Evolutionary conservation across 441 rosid genomes (phyloP).

Genomic region (Arabidopsis lyrata): DNA sequence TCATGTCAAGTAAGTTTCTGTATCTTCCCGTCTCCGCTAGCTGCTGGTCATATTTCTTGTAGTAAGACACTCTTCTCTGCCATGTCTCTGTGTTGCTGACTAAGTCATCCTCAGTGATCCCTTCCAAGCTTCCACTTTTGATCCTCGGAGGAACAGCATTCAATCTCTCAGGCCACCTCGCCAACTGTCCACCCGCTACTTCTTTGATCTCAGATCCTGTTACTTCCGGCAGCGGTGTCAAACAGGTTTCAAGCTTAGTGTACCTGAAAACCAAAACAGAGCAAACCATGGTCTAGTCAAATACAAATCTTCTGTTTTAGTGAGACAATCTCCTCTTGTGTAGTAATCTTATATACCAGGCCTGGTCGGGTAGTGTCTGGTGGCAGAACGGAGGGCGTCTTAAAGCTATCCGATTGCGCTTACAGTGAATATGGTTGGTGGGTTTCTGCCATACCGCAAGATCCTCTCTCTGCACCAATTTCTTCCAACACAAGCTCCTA

Average conservation of each 20-base stretch:
- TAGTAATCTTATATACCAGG: slow-evolving; percentile 54
- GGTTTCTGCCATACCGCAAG: slow-evolving; percentile 76
- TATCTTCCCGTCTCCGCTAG: slow-evolving; percentile 58
- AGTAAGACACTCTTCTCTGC: slow-evolving; percentile 56
- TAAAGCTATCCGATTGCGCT: slow-evolving; percentile 53
- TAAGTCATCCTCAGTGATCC: slow-evolving; percentile 49
- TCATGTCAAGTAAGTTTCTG: slow-evolving; percentile 74
- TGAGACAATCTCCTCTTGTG: slow-evolving; percentile 13
- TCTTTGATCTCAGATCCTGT: slow-evolving; percentile 46
- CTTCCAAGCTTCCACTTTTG: slow-evolving; percentile 49
- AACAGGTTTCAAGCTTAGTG: slow-evolving; percentile 58
- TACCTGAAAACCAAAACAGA: slow-evolving; percentile 51
- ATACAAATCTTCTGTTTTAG: background rate
- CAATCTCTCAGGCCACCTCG: slow-evolving; percentile 67
- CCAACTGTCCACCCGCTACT: slow-evolving; percentile 57
- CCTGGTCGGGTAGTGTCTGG: slow-evolving; percentile 58
- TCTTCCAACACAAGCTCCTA: slow-evolving; percentile 70
- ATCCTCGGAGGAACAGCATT: slow-evolving; percentile 66
- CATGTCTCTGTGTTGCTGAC: slow-evolving; percentile 51
- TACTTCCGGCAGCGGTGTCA: slow-evolving; percentile 63
- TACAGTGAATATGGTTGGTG: slow-evolving; percentile 67
- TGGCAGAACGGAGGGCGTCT: slow-evolving; percentile 58
- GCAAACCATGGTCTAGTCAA: slow-evolving; percentile 12
- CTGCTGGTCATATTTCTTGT: slow-evolving; percentile 55
- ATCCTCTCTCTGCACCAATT: slow-evolving; percentile 54